Evolutionary conservation across 2,329 filamentous ascomycete genomes (phyloP).

Genomic region (Aspergillus pseudoglaucus): DNA sequence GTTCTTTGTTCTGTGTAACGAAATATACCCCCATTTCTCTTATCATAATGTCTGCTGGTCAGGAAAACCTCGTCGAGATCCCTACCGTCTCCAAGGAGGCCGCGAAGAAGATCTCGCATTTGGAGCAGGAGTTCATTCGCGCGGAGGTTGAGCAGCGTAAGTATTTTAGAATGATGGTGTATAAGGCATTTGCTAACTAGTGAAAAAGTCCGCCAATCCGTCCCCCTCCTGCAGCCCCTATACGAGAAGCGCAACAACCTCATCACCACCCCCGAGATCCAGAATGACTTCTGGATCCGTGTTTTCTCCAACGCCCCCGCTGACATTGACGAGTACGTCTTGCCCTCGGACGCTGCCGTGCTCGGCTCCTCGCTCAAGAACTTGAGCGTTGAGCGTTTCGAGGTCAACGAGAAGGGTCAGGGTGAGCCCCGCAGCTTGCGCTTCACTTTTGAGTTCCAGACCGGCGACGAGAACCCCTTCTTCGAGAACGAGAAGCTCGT

Average conservation of each 20-base stretch:
- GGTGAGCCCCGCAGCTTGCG: constrained; percentile 76
- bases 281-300: constrained; percentile 79
- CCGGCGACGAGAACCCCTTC: constrained; percentile 61
- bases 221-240: constrained; percentile 60
- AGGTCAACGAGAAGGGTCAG: constrained; percentile 53
- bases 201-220: constrained; percentile 63
- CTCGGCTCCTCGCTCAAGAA: constrained; percentile 62
- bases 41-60: constrained; percentile 13
- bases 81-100: constrained; percentile 43
- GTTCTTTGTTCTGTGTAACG: neutral
- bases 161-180: constrained; percentile 27
- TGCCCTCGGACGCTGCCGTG: constrained; percentile 64
- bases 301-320: constrained; percentile 81
- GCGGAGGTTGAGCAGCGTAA: constrained; percentile 75
- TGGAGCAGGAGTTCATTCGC: constrained; percentile 80
- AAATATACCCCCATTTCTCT: neutral
- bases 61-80: constrained; percentile 26
- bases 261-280: constrained; percentile 56
- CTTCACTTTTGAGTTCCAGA: constrained; percentile 68
- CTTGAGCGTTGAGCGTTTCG: constrained; percentile 72
- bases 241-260: constrained; percentile 70
- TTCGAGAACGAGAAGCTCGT: constrained; percentile 72
- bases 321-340: constrained; percentile 83
- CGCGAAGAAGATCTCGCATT: constrained; percentile 57
- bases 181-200: neutral